Conservation (phyloP, 1,139 yeast species). For the Taphrina deformans region DNA sequence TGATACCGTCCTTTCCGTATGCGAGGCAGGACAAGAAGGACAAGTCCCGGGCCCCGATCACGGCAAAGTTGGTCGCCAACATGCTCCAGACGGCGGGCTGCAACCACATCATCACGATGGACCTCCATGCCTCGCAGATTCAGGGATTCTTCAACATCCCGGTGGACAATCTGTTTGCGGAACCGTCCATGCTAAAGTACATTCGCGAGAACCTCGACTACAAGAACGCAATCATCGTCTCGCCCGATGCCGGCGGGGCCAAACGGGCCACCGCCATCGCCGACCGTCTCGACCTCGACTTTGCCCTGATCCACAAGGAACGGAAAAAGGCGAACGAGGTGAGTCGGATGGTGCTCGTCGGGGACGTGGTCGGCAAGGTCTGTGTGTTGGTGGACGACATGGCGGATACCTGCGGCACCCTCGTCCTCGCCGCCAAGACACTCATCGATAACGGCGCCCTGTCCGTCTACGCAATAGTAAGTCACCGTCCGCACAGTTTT, state of each 20-base stretch:
- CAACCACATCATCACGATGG: constrained; percentile 95
- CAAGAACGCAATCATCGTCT: constrained; percentile 76
- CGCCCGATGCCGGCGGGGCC: constrained; percentile 99
- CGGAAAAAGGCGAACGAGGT: constrained; percentile 83
- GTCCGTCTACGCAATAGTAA: constrained; percentile 76
- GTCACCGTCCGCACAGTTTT: not conserved
- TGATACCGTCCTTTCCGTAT: constrained; percentile 90
- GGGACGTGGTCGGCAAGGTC: constrained; percentile 84
- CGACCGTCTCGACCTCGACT: constrained; percentile 80
- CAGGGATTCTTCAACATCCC: constrained; percentile 98
- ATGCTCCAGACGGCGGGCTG: constrained; percentile 91
- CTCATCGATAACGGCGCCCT: constrained; percentile 91
- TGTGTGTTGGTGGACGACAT: constrained; percentile 88
- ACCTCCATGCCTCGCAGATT: constrained; percentile 93
- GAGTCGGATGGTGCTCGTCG: constrained; percentile 91
- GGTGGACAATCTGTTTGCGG: constrained; percentile 95
- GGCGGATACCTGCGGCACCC: constrained; percentile 90
- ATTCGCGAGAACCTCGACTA: constrained; percentile 54
- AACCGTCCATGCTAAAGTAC: constrained; percentile 82
- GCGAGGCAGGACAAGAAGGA: constrained; percentile 96
- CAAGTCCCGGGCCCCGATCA: constrained; percentile 93
- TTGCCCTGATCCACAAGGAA: constrained; percentile 95
- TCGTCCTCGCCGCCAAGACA: constrained; percentile 85
- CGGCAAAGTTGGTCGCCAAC: constrained; percentile 90
- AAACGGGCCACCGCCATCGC: constrained; percentile 94